Evolutionary conservation across 2,329 filamentous ascomycete genomes (phyloP).

Genomic region (Xylaria sp.): DNA sequence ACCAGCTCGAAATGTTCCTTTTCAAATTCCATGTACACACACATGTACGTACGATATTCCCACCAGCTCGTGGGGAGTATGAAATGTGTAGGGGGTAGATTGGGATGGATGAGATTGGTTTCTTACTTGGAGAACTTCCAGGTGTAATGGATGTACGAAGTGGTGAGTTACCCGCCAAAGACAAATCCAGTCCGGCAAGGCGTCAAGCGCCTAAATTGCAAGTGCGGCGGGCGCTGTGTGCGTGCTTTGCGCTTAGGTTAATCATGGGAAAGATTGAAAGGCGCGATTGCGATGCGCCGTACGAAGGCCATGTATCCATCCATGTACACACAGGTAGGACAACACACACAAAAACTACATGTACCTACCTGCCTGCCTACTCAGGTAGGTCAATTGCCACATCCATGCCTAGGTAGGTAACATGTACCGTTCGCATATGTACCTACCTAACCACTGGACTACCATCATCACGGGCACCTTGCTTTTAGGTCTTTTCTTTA

Average conservation of each 20-base stretch:
- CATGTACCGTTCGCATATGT: too few relatives aligned
- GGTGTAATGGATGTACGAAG: background rate
- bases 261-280: background rate
- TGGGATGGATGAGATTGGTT: background rate
- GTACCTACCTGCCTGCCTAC: background rate
- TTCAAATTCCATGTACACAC: background rate
- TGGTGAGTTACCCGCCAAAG: background rate
- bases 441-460: too few relatives aligned
- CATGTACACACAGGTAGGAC: too few relatives aligned
- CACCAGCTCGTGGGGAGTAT: background rate
- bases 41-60: too few relatives aligned
- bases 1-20: background rate
- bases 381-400: too few relatives aligned
- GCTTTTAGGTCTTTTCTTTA: too few relatives aligned
- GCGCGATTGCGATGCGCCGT: background rate
- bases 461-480: too few relatives aligned
- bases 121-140: too few relatives aligned
- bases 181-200: too few relatives aligned
- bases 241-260: background rate
- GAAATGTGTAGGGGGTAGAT: background rate
- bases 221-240: background rate
- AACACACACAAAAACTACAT: too few relatives aligned
- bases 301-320: too few relatives aligned
- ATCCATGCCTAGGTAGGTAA: too few relatives aligned
- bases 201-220: background rate